phyloP scores from a whole-genome alignment of 495 filamentous ascomycete species.

The Penicillium cosmopolitanum region DNA sequence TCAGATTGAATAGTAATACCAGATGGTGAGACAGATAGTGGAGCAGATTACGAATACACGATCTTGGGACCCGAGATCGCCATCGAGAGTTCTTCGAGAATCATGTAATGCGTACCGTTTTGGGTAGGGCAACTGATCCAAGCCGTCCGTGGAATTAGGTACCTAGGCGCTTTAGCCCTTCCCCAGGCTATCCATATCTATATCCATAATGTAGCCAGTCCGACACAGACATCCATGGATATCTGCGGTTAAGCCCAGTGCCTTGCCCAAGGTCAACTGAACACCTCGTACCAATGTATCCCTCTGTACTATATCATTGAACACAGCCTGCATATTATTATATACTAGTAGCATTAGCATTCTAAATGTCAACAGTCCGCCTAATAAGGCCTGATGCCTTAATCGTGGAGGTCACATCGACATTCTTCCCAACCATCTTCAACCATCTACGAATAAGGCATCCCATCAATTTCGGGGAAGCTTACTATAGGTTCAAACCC shows the following conservation, averaged over 20 bases:
- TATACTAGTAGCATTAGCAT: too few species aligned
- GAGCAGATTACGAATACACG: conserved; percentile 4
- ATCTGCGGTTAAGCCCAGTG: too few species aligned
- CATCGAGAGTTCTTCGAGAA: conserved; percentile 11
- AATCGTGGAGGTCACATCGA: too few species aligned
- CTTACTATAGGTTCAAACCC: not conserved
- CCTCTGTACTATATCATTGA: too few species aligned
- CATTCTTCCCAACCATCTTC: too few species aligned
- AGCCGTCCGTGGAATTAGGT: not conserved
- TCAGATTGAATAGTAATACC: not conserved
- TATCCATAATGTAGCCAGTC: not conserved
- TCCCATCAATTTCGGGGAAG: not conserved
- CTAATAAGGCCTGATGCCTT: too few species aligned
- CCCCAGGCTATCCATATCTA: not conserved
- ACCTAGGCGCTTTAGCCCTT: not conserved
- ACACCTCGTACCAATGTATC: too few species aligned
- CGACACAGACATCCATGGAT: too few species aligned
- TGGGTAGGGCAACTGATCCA: not conserved
- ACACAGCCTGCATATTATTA: too few species aligned
- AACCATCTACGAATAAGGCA: not conserved
- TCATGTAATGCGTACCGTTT: not conserved
- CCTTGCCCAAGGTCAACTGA: too few species aligned
- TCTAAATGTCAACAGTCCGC: too few species aligned
- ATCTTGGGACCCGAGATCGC: not conserved
- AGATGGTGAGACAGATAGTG: conserved; percentile 1